These are phyloP conservation scores for Quillaja saponaria DNA, from an alignment of 306 rosid species.

Conservation along the genomic window DNA sequence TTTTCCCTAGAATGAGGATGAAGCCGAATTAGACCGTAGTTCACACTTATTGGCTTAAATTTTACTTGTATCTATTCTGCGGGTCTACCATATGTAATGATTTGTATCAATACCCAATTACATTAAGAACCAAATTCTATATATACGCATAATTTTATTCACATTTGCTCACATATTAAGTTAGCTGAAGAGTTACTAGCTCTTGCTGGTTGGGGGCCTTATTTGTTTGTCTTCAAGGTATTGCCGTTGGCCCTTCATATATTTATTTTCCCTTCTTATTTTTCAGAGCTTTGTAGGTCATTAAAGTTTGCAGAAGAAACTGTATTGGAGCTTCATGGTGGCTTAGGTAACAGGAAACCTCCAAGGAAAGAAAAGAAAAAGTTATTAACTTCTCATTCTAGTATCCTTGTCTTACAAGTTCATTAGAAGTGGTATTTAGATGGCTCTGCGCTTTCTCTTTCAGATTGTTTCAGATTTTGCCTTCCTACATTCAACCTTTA, in stretches of 20 bases:
- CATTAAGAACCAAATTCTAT: conserved; percentile 7
- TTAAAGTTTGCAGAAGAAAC: conserved; percentile 49
- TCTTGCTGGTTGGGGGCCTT: conserved; percentile 6
- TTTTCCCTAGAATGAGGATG: no score
- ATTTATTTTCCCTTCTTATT: conserved; percentile 14
- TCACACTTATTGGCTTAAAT: no score
- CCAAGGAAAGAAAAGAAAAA: conserved; percentile 80
- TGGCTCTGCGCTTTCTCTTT: conserved; percentile 19
- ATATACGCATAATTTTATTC: neutral
- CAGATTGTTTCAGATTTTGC: conserved; percentile 7
- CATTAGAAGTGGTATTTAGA: conserved; percentile 12
- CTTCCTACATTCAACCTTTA: conserved; percentile 13
- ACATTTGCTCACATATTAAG: conserved; percentile 17
- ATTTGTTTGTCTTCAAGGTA: conserved; percentile 22
- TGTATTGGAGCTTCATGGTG: conserved; percentile 53
- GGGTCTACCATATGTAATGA: no score
- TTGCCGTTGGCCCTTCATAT: conserved; percentile 26
- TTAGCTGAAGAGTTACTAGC: conserved; percentile 6
- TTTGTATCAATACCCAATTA: neutral
- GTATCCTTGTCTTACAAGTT: conserved; percentile 62
- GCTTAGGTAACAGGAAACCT: conserved; percentile 57
- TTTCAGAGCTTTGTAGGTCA: conserved; percentile 80
- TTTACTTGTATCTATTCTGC: no score
- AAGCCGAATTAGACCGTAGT: no score
- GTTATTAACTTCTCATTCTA: conserved; percentile 49